Evolutionary conservation across 2,329 filamentous ascomycete species (phyloP), one percentile per base, ranked within the genome.

Genomic region (Septoria linicola): DNA sequence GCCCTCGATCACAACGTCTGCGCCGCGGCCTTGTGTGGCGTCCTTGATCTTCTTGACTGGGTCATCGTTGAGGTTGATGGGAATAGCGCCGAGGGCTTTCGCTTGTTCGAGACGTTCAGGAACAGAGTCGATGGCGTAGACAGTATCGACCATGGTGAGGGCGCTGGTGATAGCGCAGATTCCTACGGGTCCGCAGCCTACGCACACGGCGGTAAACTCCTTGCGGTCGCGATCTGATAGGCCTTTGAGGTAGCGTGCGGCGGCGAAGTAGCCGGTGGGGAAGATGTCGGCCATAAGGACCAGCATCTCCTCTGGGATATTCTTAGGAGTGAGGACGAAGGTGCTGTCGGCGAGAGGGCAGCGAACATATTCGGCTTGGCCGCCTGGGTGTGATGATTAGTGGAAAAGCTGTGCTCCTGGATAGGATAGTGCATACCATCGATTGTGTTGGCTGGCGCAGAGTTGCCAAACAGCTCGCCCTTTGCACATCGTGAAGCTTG

Each of bases 251-350:
- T 84, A 91, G 64, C 89, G 93, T 51, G 80, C 78, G 3, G 88
- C 88, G 5, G 88, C 90, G 62, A 91, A 95, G 72, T 83, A 95
- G 6, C 91, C 88, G 0, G 76, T 79, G 23, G 90, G 90, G 70
- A 93, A 95, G 63, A 96, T 95, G 66, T 96, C 90, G 13, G 88
- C 51, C 90, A 96, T 95, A 20, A 96, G 78, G 5, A 95, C 83
- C 41, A 95, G 76, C 30, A 83, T 83, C 58, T 87, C 80, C 60
- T 92, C 85, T 16, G 85, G 81, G 51, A 95, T 85, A 7, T 79
- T 81, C 1, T 80, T 70, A 0, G 87, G 86, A 0, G 89, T 85
- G 63, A 84, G 85, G 65, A 90, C 79, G n/a, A 85, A 81, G 1
- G 89, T 95, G 30, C 83, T 82, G 64, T 95, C 89, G 8, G 90